Percentiles rank a stretch among this genome's conserved stretches.
Evolutionary conservation across 1,284 basidiomycete species (phyloP).

Genomic region (Puccinia novopanici): DNA sequence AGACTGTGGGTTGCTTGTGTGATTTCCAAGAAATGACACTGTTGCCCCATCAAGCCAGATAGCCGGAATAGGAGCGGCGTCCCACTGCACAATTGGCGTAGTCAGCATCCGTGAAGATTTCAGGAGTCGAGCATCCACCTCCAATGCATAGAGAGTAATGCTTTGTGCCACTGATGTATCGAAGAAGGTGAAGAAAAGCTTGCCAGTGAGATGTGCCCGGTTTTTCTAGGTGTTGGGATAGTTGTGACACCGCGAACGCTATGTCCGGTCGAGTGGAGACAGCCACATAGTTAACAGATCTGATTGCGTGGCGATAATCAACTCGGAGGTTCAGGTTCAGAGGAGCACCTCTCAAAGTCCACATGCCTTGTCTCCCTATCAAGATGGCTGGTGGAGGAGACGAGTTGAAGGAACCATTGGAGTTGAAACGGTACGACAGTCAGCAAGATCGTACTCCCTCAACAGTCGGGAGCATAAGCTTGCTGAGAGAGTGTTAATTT

Average conservation of each 20-base stretch:
- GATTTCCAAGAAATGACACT: slow-evolving; percentile 15
- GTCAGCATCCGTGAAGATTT: slow-evolving; percentile 14
- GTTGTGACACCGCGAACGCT: background rate
- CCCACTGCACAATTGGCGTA: background rate
- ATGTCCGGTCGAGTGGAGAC: background rate
- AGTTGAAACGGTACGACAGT: background rate
- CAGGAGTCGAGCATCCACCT: no score
- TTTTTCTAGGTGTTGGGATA: background rate
- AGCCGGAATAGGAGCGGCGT: background rate
- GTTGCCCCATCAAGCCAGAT: background rate
- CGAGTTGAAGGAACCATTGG: background rate
- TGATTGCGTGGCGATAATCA: background rate
- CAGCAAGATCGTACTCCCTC: background rate
- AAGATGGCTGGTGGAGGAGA: no score
- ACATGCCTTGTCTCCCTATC: no score
- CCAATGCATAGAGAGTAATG: background rate
- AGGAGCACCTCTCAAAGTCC: no score
- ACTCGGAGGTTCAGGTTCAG: background rate
- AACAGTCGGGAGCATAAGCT: background rate
- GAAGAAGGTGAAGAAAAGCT: background rate
- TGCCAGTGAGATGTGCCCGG: background rate
- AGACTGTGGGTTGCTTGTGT: background rate
- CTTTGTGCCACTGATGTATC: background rate
- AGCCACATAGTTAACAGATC: background rate
- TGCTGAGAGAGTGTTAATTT: background rate